Conservation (phyloP, 495 filamentous ascomycete species). For the Penicillium waksmanii region DNA sequence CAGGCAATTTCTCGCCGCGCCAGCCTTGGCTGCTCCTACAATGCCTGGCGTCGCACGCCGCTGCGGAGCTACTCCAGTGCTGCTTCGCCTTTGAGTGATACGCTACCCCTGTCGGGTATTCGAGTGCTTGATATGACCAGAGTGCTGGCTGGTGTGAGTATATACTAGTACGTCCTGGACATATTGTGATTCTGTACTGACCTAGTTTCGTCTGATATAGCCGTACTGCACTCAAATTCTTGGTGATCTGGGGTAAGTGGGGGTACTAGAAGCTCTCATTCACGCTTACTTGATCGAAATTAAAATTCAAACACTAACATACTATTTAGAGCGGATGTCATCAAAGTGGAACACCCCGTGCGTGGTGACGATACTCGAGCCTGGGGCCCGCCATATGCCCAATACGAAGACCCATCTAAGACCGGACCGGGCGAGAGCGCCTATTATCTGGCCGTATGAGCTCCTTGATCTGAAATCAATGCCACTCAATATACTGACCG, state of each 20-base stretch:
- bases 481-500: conserved; percentile 1
- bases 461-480: background rate
- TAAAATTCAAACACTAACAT: background rate
- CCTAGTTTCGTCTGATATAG: conserved; percentile 47
- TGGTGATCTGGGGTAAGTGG: conserved; percentile 86
- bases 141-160: conserved; percentile 88
- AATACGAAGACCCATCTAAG: conserved; percentile 61
- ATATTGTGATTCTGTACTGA: conserved; percentile 20
- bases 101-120: conserved; percentile 78
- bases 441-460: conserved; percentile 83
- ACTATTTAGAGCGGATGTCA: conserved; percentile 78
- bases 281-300: background rate
- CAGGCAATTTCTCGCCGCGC: conserved; percentile 33
- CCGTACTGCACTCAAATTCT: conserved; percentile 98
- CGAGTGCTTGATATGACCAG: conserved; percentile 94
- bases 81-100: conserved; percentile 31
- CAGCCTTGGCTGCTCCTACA: conserved; percentile 22
- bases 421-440: conserved; percentile 89
- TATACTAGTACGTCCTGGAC: background rate
- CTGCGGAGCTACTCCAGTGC: conserved; percentile 42
- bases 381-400: conserved; percentile 95
- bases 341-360: conserved; percentile 93
- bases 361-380: conserved; percentile 93
- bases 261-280: conserved; percentile 13
- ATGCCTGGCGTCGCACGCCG: conserved; percentile 26